A percentile compares a stretch with the other conserved stretches of the same genome.
Conservation (phyloP, 768 basidiomycete genomes). For the Rubroboletus pulcherrimus region DNA sequence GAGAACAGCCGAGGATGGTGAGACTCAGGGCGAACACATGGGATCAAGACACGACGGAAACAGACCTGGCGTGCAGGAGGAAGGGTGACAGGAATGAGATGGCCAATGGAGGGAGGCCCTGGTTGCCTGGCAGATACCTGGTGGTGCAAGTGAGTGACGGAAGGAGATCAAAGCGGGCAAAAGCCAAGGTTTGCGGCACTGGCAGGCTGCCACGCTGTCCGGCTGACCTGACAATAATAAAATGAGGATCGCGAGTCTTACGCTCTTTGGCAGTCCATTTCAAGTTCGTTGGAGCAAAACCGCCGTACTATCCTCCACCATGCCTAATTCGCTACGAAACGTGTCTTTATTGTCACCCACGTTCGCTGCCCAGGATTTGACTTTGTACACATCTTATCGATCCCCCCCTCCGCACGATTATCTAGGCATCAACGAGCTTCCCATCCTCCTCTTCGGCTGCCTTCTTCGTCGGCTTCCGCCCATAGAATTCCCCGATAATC, state of each 20-base stretch:
- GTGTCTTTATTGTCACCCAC: slow-evolving; percentile 15
- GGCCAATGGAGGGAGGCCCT: slow-evolving; percentile 12
- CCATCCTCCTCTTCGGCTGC: slow-evolving; percentile 41
- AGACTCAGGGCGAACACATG: slow-evolving; percentile 35
- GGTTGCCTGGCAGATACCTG: slow-evolving; percentile 31
- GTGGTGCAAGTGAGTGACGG: slow-evolving; percentile 20
- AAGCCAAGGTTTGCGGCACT: slow-evolving; percentile 10
- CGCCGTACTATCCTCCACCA: not conserved
- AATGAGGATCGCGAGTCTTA: slow-evolving; percentile 20
- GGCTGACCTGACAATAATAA: slow-evolving; percentile 15
- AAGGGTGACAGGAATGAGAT: not conserved
- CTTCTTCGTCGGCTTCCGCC: slow-evolving; percentile 73
- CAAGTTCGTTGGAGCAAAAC: slow-evolving; percentile 9
- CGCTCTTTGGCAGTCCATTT: slow-evolving; percentile 24
- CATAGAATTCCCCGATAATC: slow-evolving; percentile 93
- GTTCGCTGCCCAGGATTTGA: slow-evolving; percentile 4
- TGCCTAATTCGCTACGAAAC: slow-evolving; percentile 15
- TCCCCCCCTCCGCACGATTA: slow-evolving; percentile 13
- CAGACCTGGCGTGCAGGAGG: slow-evolving; percentile 13
- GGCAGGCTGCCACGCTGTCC: slow-evolving; percentile 35
- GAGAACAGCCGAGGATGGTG: slow-evolving; percentile 18
- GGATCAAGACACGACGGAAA: slow-evolving; percentile 25
- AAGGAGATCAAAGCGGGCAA: slow-evolving; percentile 25
- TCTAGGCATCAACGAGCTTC: slow-evolving; percentile 64
- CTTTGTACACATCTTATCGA: slow-evolving; percentile 23